Evolutionary conservation across 23 red algal species (phyloP).

Genomic region (Agarophyton chilense): DNA sequence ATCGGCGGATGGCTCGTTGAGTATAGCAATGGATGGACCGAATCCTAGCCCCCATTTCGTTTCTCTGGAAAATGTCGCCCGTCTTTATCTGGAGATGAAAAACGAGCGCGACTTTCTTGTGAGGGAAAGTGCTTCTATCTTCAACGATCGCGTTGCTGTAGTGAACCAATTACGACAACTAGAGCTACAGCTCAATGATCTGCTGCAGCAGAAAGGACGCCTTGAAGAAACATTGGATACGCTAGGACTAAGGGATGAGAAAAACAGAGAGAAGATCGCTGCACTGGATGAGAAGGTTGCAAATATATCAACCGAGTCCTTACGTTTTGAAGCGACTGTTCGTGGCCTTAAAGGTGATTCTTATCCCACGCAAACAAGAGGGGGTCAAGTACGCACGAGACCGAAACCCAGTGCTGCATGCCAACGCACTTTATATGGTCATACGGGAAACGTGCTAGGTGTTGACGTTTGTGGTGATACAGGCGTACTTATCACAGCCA

Average conservation of each 20-base stretch:
- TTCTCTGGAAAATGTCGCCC: slow-evolving; percentile 84
- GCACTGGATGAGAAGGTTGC: slow-evolving; percentile 81
- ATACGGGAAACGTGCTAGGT: slow-evolving; percentile 79
- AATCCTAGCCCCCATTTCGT: slow-evolving; percentile 83
- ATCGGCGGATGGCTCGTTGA: slow-evolving; percentile 45
- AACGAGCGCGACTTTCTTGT: slow-evolving; percentile 86
- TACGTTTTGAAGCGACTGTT: slow-evolving; percentile 82
- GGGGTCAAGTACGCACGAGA: slow-evolving; percentile 29
- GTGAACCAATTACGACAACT: slow-evolving; percentile 78
- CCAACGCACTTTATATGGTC: slow-evolving; percentile 80
- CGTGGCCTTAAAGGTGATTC: slow-evolving; percentile 72
- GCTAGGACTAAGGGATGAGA: slow-evolving; percentile 75
- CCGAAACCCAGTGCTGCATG: slow-evolving; percentile 59
- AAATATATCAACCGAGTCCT: slow-evolving; percentile 72
- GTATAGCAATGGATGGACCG: slow-evolving; percentile 70
- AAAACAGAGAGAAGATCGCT: slow-evolving; percentile 69
- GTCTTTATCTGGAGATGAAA: slow-evolving; percentile 84
- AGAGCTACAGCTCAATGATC: slow-evolving; percentile 73
- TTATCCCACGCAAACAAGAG: slow-evolving; percentile 32
- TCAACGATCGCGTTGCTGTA: slow-evolving; percentile 68
- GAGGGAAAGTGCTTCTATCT: slow-evolving; percentile 62
- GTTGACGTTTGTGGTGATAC: slow-evolving; percentile 66
- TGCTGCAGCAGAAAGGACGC: slow-evolving; percentile 60
- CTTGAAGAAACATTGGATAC: slow-evolving; percentile 81
- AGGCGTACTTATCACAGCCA: slow-evolving; percentile 70